Conservation (phyloP, 352 stramenopile genomes). For the Phytophthora kernoviae region DNA sequence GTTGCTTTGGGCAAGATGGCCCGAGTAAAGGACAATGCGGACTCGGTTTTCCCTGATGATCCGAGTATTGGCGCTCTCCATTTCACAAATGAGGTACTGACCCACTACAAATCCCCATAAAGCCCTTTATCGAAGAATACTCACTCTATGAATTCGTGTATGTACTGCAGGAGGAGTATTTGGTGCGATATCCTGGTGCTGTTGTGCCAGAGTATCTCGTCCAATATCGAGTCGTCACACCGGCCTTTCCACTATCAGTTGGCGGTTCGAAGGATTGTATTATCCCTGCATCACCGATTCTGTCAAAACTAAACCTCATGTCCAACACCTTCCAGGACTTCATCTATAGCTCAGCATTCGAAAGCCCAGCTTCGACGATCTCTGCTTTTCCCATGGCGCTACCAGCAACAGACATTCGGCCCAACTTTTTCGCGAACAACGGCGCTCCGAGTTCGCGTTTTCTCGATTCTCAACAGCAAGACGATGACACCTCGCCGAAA, state of each 20-base stretch:
- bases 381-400: conserved; percentile 24
- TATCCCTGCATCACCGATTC: conserved; percentile 11
- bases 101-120: neutral
- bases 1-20: conserved; percentile 65
- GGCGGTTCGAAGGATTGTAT: conserved; percentile 3
- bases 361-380: conserved; percentile 3
- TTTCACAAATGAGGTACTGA: conserved; percentile 40
- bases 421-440: conserved; percentile 10
- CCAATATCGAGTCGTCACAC: conserved; percentile 33
- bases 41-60: conserved; percentile 32
- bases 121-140: neutral
- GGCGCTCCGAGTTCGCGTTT: neutral
- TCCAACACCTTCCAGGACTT: conserved; percentile 25
- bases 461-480: conserved; percentile 2
- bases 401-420: conserved; percentile 9
- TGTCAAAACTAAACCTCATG: neutral
- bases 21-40: conserved; percentile 18
- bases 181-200: conserved; percentile 59
- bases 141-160: neutral
- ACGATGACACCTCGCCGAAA: conserved; percentile 2
- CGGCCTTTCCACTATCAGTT: neutral
- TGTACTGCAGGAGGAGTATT: conserved; percentile 61
- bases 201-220: conserved; percentile 82
- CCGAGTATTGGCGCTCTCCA: conserved; percentile 46
- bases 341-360: conserved; percentile 30